phyloP scores from a whole-genome alignment of 1,284 basidiomycete species.

The Sporisorium iseilematis-ciliati region DNA sequence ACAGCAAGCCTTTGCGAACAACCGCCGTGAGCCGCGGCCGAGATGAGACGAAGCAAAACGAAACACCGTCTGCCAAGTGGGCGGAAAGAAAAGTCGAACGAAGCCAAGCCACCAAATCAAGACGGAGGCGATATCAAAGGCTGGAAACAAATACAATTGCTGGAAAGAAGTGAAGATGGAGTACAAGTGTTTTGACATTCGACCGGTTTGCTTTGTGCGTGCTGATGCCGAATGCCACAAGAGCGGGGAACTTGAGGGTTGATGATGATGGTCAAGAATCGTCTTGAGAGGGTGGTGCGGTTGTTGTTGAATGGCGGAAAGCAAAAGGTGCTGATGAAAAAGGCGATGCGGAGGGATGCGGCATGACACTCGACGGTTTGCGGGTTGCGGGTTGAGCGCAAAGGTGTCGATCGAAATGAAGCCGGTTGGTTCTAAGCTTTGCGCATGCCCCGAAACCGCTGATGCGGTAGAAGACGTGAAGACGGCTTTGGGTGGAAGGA shows the following conservation, averaged over 20 bases:
- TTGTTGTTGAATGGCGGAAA: no score
- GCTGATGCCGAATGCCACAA: not conserved
- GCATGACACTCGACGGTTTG: no score
- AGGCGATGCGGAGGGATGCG: no score
- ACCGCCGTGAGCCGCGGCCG: no score
- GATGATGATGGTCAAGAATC: no score
- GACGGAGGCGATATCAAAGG: not conserved
- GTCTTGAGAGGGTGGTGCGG: no score
- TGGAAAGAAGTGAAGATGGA: not conserved
- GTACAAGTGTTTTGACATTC: constrained; percentile 6
- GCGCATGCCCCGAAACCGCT: not conserved
- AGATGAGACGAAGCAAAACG: not conserved
- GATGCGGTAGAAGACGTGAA: not conserved
- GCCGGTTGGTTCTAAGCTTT: not conserved
- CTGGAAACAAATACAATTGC: constrained; percentile 40
- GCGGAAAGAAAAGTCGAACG: not conserved
- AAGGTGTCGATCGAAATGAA: no score
- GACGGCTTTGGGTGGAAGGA: not conserved
- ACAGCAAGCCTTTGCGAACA: not conserved
- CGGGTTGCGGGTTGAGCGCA: no score
- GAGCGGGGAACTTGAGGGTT: no score
- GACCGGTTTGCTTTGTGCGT: no score
- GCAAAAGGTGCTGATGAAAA: no score
- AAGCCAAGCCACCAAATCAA: not conserved
- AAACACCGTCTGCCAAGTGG: no score